phyloP scores from a whole-genome alignment of 164 flowering plant genomes.

The Nymphaea thermarum region DNA sequence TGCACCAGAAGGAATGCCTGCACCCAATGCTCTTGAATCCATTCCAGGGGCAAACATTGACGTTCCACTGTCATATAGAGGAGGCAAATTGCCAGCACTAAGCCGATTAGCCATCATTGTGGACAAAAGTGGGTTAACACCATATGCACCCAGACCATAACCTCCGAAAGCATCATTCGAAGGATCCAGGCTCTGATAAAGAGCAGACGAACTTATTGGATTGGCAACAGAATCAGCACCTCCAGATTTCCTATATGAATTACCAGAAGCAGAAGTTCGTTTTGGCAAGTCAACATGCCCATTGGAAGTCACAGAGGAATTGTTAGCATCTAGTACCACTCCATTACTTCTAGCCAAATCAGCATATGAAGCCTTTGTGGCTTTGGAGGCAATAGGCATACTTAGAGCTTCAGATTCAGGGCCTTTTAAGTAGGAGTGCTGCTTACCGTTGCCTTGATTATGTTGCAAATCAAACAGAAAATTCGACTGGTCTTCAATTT shows the following conservation, averaged over 20 bases:
- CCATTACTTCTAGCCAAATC: neutral
- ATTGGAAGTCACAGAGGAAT: neutral
- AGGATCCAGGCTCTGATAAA: neutral
- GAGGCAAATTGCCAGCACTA: constrained; percentile 1
- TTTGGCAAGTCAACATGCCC: constrained; percentile 1
- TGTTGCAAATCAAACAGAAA: constrained; percentile 11
- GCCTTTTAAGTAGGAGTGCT: constrained; percentile 17
- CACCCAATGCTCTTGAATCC: constrained; percentile 51
- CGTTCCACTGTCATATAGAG: neutral
- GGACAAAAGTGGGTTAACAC: constrained; percentile 13
- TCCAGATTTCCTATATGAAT: neutral
- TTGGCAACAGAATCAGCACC: neutral
- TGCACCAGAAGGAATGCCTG: constrained; percentile 35
- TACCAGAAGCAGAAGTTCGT: neutral
- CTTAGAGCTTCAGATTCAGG: constrained; percentile 12
- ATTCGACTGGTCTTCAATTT: constrained; percentile 23
- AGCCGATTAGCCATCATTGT: neutral
- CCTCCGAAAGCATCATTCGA: neutral
- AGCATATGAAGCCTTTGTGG: neutral
- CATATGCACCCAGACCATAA: neutral
- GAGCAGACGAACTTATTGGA: neutral
- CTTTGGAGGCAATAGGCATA: constrained; percentile 4
- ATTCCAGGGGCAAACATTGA: constrained; percentile 11
- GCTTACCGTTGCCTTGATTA: constrained; percentile 17
- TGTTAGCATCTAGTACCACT: neutral